Conservation (phyloP, 1,284 basidiomycete genomes). For the Mrakiaceae sp. region DNA sequence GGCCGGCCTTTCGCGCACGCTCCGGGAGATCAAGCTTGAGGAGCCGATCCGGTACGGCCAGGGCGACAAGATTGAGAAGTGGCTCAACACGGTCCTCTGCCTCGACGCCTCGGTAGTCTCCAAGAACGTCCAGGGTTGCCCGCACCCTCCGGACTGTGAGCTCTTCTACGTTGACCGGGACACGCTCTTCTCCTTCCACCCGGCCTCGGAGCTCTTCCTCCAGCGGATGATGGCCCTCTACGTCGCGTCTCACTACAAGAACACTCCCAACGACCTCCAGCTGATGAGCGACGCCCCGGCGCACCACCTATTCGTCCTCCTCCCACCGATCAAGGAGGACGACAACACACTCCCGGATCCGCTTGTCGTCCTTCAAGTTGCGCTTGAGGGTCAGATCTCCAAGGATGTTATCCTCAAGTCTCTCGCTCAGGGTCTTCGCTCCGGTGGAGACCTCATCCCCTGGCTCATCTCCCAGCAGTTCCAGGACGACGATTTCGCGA, state of each 20-base stretch:
- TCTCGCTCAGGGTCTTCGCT: slow-evolving; percentile 44
- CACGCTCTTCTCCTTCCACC: slow-evolving; percentile 93
- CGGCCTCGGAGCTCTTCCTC: slow-evolving; percentile 90
- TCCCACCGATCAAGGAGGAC: slow-evolving; percentile 81
- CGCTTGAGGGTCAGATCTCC: slow-evolving; percentile 88
- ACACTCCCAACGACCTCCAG: slow-evolving; percentile 96
- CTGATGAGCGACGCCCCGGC: slow-evolving; percentile 93
- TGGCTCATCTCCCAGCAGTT: slow-evolving; percentile 95
- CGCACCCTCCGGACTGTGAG: slow-evolving; percentile 87
- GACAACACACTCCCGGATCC: slow-evolving; percentile 81
- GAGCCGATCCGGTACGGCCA: slow-evolving; percentile 87
- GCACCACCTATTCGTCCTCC: slow-evolving; percentile 89
- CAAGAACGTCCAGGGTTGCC: slow-evolving; percentile 60
- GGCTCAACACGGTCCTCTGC: slow-evolving; percentile 86
- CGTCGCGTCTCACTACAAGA: slow-evolving; percentile 97
- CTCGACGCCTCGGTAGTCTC: slow-evolving; percentile 76
- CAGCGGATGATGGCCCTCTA: slow-evolving; percentile 98
- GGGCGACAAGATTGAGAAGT: slow-evolving; percentile 84
- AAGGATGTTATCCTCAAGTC: slow-evolving; percentile 78
- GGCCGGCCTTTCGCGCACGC: slow-evolving; percentile 49
- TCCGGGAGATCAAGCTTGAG: slow-evolving; percentile 89
- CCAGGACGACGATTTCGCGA: slow-evolving; percentile 90
- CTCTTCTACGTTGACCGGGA: slow-evolving; percentile 93
- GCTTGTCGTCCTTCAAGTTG: slow-evolving; percentile 88
- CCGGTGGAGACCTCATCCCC: slow-evolving; percentile 91